phyloP scores from a whole-genome alignment of 768 basidiomycete genomes.

The Terana coerulea region DNA sequence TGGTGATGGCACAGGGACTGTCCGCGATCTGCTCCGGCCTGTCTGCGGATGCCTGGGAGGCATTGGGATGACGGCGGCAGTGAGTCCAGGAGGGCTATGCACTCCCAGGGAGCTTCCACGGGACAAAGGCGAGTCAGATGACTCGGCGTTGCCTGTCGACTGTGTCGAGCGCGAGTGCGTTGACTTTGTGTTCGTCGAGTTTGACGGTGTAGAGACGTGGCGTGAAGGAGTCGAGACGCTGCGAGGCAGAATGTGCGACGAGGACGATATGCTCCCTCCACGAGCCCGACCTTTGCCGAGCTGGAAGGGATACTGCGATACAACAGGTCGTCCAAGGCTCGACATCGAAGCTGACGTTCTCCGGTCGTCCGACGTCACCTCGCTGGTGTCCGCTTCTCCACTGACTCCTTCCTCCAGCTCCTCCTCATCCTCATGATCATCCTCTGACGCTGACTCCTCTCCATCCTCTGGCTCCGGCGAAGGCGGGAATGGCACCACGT shows the following conservation, averaged over 20 bases:
- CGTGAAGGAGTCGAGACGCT: neutral
- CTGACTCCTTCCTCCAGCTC: conserved; percentile 44
- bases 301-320: conserved; percentile 67
- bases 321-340: conserved; percentile 74
- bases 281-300: conserved; percentile 49
- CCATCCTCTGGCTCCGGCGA: conserved; percentile 45
- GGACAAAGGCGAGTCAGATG: conserved; percentile 56
- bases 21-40: conserved; percentile 35
- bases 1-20: conserved; percentile 32
- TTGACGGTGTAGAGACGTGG: conserved; percentile 10
- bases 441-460: conserved; percentile 17
- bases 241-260: conserved; percentile 17
- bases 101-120: conserved; percentile 28
- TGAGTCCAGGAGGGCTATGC: conserved; percentile 22
- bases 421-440: conserved; percentile 30
- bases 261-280: conserved; percentile 35
- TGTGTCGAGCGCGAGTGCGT: conserved; percentile 34
- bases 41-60: conserved; percentile 44
- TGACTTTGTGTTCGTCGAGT: conserved; percentile 25
- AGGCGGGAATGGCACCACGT: conserved; percentile 75
- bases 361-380: conserved; percentile 47
- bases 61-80: conserved; percentile 38
- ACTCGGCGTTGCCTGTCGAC: conserved; percentile 62
- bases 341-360: conserved; percentile 82
- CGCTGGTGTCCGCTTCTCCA: conserved; percentile 35